Base-by-base conservation (phyloP, 176 grass and related monocot species). In the Neostapfia colusana region DNA sequence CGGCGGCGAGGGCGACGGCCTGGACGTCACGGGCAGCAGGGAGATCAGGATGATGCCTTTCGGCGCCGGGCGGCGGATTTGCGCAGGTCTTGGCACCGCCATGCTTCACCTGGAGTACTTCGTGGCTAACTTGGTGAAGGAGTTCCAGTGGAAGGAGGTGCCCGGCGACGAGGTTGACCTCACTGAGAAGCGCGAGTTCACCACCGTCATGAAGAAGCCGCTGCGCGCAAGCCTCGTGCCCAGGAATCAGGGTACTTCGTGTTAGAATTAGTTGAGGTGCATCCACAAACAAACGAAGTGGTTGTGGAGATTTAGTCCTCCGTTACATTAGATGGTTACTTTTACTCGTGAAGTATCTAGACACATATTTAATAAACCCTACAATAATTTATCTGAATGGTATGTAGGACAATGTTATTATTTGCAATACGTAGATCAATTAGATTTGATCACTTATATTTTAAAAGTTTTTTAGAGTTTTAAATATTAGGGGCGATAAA, bases 41-140 rank as follows among this genome's bases (percentile, higher is more conserved):
- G 88, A 44, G 82, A 90, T 93, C 31, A 85, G 54, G 75, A 93
- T 93, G 91, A 93, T 93, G 88, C 91, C 91, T 12, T 93, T 93
- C 64, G 91, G 88, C 49, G 91, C 76, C 1, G 91, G 91, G 0
- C 48, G 91, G 15, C 85, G 91, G 82, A 85, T 93, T 36, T 93
- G 91, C 66, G 53, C 88, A 0, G 88, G 85, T 7, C 59, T 85
- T 17, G 79, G 58, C 16, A 37, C 88, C 31, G 91, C 85, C 58
- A 88, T 93, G 88, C 66, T 90, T 14, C 88, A 93, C 63, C 75
- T 93, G 0, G 85, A 93, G 75, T 90, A 81, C 55, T 88, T 93
- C 61, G 91, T 93, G 13, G 88, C 85, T 4, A 93, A 93, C 64
- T 69, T 93, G 82, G 84, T 93, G 11, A 51, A 20, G 43, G 91